Evolutionary conservation across 352 stramenopile species (phyloP).

Genomic region (Phytophthora megakarya): DNA sequence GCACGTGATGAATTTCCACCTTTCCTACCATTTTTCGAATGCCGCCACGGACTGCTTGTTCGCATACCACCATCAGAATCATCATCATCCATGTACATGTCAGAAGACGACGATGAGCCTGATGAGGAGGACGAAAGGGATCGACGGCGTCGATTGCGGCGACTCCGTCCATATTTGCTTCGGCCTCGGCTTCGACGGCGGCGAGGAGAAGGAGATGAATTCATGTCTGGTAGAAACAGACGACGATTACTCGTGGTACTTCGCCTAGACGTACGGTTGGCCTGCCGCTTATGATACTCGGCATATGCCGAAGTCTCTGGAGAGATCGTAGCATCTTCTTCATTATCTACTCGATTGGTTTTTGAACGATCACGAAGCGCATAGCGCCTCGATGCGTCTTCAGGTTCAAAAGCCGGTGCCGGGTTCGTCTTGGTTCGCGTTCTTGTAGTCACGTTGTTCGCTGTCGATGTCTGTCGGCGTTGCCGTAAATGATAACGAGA

Average conservation of each 20-base stretch:
- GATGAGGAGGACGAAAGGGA: constrained; percentile 55
- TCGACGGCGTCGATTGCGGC: constrained; percentile 35
- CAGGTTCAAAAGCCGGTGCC: constrained; percentile 19
- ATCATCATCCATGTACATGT: constrained; percentile 62
- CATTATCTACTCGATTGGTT: constrained; percentile 43
- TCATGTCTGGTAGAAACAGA: constrained; percentile 35
- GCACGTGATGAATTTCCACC: constrained; percentile 56
- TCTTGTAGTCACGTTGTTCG: constrained; percentile 30
- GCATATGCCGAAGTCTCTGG: constrained; percentile 52
- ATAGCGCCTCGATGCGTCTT: constrained; percentile 49
- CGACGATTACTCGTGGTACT: constrained; percentile 30
- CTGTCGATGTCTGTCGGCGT: constrained; percentile 15
- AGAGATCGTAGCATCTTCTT: constrained; percentile 37
- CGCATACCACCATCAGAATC: constrained; percentile 77
- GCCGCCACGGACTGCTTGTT: constrained; percentile 40
- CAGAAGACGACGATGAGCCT: constrained; percentile 51
- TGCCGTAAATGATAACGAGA: constrained; percentile 52
- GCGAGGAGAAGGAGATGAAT: constrained; percentile 29
- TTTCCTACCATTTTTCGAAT: constrained; percentile 36
- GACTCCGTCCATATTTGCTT: constrained; percentile 31
- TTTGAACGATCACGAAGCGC: constrained; percentile 77
- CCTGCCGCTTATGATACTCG: constrained; percentile 72
- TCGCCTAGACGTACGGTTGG: constrained; percentile 35
- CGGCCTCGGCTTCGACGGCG: constrained; percentile 25
- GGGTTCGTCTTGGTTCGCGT: constrained; percentile 26